Evolutionary conservation across 148 eudicot species (phyloP), one percentile per base, ranked within the genome.

Genomic region (Rhododendron ovatum): DNA sequence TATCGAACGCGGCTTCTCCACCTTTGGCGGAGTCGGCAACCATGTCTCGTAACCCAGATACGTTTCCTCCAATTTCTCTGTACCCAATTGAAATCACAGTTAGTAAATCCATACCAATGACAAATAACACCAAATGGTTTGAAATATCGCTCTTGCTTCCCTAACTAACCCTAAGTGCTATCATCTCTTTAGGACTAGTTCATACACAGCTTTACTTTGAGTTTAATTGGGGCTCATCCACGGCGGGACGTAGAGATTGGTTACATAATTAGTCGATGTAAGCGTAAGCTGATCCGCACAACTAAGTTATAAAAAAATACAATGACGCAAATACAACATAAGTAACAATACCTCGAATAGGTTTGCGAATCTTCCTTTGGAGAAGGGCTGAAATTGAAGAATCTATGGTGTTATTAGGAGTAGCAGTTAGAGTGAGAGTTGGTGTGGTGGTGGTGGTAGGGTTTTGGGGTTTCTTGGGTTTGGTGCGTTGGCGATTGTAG

Each of bases 31-130:
- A 15, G 77, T 92, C 75, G 98, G 98, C 89, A 95, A 78, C 98
- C 98, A 96, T 84, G 88, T 89, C 63, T 96, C 96, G 73, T 87
- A 92, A 9, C 98, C 96, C 92, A 96, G 53, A 88, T 93, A 95
- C 20, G 91, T 85, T 79, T 87, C 92, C 41, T 90, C 95, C 81
- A 71, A 53, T 26, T 89, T 75, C 78, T 82, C 91, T 88, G 88
- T 17, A 59, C 86, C 82, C 37, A 69, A 47, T 30, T 18, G 15
- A 85, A 10, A 65, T 22, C 80, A 10, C 28, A 51, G 35, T 65
- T 3, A 48, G 22, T 2, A 13, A 47, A 35, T 7, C 11, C 45
- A 76, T 5, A 77, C 80, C 4, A 41, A 2, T 7, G 28, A 22
- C 80, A 41, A 41, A 76, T 7, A 76, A 41, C 17, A 9, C 37